Base-by-base conservation (phyloP, 192 early-diverging fungal species). In the Endogone sp. region DNA sequence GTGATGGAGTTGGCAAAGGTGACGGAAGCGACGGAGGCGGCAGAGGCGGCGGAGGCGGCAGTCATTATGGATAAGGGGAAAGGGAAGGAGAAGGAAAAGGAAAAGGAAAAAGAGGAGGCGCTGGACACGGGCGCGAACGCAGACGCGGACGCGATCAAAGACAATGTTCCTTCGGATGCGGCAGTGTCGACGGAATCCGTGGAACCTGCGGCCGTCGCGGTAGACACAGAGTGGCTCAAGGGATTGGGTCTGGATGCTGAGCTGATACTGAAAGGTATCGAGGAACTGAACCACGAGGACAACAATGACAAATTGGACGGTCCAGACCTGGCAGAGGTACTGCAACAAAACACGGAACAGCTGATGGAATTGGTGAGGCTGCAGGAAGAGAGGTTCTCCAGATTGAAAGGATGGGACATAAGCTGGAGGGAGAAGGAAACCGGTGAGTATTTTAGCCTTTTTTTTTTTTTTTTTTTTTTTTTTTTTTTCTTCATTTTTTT, bases 341-440 rank as follows among this genome's bases (percentile, higher is more conserved):
- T 84, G 9, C 78, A 83, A 60, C 58, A 63, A 25, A 86, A 86
- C 29, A 70, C 75, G 2, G 63, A 74, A 16, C 56, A 81, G 20
- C 56, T 86, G 26, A 66, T 63, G 27, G 68, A 79, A 11, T 55
- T 86, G 20, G 57, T 78, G n/a, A 58, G 66, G 56, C 28, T 80
- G 25, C 84, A 86, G 62, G 78, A 86, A 23, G 75, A 80, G 44
- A 65, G 84, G 55, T 86, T 86, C 62, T 64, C 61, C 25, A 44
- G 37, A 13, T 44, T 13, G 4, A 44, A 44, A 13, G 37, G 37
- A 13, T 44, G 37, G 37, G 37, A 44, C 13, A 44, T 44, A 4
- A 13, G 37, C 4, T 44, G 4, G 37, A 70, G 74, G 28, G 82
- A 82, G 59, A 62, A 59, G 30, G 78, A 81, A 32, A 71, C 79